Conservation (phyloP, 2,329 filamentous ascomycete genomes). For the Fusarium hainanense region DNA sequence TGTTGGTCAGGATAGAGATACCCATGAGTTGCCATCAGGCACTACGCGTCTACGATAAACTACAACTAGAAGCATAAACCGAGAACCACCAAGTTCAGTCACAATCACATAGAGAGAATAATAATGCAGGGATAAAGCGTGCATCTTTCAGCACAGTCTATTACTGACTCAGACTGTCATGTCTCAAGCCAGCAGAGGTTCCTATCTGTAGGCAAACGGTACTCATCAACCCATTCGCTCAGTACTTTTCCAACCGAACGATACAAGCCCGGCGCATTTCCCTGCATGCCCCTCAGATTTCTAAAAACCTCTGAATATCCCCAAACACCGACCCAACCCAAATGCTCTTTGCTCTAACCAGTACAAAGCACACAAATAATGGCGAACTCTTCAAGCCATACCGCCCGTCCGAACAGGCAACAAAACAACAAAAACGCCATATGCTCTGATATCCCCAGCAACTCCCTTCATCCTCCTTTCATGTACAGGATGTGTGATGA, state of each 20-base stretch:
- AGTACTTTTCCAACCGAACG: constrained; percentile 46
- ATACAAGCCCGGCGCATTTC: constrained; percentile 30
- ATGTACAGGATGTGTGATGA: constrained; percentile 27
- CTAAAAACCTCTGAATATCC: constrained; percentile 32
- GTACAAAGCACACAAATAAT: constrained; percentile 4
- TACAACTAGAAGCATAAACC: not conserved
- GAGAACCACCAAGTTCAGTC: not conserved
- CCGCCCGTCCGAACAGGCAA: constrained; percentile 19
- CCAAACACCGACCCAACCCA: constrained; percentile 3
- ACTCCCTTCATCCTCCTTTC: constrained; percentile 32
- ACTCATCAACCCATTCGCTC: constrained; percentile 43
- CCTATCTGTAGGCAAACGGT: constrained; percentile 42
- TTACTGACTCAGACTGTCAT: constrained; percentile 45
- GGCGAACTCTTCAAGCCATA: constrained; percentile 13
- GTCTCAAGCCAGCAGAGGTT: constrained; percentile 44
- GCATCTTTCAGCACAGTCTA: constrained; percentile 45
- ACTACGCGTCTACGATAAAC: constrained; percentile 27
- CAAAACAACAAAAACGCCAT: constrained; percentile 35
- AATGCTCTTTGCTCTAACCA: constrained; percentile 10
- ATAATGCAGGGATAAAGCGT: constrained; percentile 36
- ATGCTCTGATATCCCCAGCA: constrained; percentile 16
- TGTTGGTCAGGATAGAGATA: constrained; percentile 29
- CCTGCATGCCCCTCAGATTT: constrained; percentile 35
- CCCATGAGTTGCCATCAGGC: constrained; percentile 35
- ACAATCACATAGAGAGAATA: not conserved